Base-by-base conservation (phyloP, 108 stramenopile genomes). In the Pseudonitzschia multiseries region DNA sequence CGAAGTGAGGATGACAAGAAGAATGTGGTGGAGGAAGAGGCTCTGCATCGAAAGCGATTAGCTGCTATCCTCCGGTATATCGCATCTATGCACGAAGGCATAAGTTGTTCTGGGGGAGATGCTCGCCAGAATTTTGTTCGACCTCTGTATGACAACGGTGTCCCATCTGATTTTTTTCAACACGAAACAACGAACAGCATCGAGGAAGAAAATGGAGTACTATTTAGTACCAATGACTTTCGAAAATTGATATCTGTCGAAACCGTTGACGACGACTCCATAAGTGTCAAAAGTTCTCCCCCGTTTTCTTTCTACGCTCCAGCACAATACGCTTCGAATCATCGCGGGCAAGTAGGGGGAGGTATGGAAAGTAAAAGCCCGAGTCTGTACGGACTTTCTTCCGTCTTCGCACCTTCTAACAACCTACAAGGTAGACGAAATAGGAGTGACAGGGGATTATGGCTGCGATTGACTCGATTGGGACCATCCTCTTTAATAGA, bases 21-120 rank as follows among this genome's bases (percentile, higher is more conserved):
- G 48, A 44, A 0, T 44, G 12, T 48, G 26, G 46, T 42, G 54
- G 72, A 57, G 48, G 62, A 76, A 42, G 43, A 79, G 36, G 27
- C 17, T 8, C 32, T 59, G 53, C 86, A 87, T 65, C 62, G 62
- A 59, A 87, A 82, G 69, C 81, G 81, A 18, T 42, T 87, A 13
- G 78, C 86, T 9, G 72, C 73, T 53, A 84, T 87, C 56, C 71
- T 87, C 44, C 79, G 86, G 18, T 87, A 84, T 66, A 81, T 87
- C 74, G 76, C 86, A 28, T 81, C 71, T 24, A 79, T 83, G 78
- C 83, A 82, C 44, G 72, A 79, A 28, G 57, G 57, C 42, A 24
- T 56, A 44, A 53, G 24, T 15, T 29, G 41, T 22, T 48, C 21
- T 20, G 54, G 46, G 12, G 46, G 18, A 1, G 42, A 9, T n/a